Conservation (phyloP, 1,284 basidiomycete genomes). For the Gymnopus androsaceus region DNA sequence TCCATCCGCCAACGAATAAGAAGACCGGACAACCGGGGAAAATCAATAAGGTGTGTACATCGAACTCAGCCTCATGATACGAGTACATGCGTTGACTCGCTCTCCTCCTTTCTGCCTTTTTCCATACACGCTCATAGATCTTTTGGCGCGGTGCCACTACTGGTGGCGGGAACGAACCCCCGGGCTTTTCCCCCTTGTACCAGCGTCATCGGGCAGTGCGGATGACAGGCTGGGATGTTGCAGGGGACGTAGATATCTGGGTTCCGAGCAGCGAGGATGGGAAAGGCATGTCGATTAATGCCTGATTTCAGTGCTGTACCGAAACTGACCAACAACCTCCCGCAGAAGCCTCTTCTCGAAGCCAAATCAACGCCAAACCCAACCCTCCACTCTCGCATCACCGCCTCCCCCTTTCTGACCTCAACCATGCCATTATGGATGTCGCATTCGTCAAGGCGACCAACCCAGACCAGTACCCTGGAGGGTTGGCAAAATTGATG, state of each 20-base stretch:
- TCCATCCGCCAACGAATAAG: background rate
- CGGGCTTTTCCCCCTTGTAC: constrained; percentile 81
- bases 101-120: no score
- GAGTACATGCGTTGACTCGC: no score
- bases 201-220: constrained; percentile 89
- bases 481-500: constrained; percentile 74
- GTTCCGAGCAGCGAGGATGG: background rate
- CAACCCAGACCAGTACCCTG: constrained; percentile 71
- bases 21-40: background rate
- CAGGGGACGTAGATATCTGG: background rate
- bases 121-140: constrained; percentile 39
- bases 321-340: no score
- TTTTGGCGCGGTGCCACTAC: constrained; percentile 93
- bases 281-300: background rate
- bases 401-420: constrained; percentile 44
- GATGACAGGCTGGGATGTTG: constrained; percentile 47
- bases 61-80: no score
- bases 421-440: constrained; percentile 88
- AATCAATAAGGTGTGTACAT: background rate
- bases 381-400: background rate
- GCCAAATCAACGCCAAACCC: background rate
- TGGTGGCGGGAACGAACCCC: constrained; percentile 86
- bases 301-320: background rate
- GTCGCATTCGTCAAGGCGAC: constrained; percentile 84
- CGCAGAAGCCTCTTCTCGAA: background rate